These are phyloP conservation scores for Rhinocladiella similis DNA, from an alignment of 2,329 filamentous ascomycete genomes.

Conservation along the genomic window DNA sequence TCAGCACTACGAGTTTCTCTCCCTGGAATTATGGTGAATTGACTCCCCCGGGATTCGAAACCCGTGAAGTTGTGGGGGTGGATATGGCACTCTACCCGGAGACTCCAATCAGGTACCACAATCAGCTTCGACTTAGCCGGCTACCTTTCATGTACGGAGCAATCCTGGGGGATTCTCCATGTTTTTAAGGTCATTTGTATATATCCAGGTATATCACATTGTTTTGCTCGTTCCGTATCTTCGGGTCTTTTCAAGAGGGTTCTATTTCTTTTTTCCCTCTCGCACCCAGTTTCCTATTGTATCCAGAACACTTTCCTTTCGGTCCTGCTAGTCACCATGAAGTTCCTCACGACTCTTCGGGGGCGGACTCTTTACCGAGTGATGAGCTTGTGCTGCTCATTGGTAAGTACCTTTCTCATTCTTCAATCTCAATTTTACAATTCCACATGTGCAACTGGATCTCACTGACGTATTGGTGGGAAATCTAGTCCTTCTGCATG, in stretches of 20 bases:
- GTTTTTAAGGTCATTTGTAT: not conserved
- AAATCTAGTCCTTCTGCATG: constrained; percentile 33
- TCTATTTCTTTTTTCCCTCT: not conserved
- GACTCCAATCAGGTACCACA: constrained; percentile 6
- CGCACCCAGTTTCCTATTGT: too few species aligned
- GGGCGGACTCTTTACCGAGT: constrained; percentile 32
- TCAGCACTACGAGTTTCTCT: too few species aligned
- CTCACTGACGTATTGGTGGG: not conserved
- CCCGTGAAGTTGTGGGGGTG: constrained; percentile 16
- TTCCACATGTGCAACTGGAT: not conserved
- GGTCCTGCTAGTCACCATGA: not conserved
- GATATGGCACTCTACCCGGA: not conserved
- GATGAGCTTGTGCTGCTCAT: constrained; percentile 32
- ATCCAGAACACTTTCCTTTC: too few species aligned
- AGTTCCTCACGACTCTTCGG: constrained; percentile 22
- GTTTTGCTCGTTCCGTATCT: not conserved
- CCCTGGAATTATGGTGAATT: not conserved
- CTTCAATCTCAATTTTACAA: not conserved
- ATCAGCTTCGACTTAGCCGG: not conserved
- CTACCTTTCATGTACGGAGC: not conserved
- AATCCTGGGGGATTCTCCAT: not conserved
- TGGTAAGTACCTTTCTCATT: constrained; percentile 17
- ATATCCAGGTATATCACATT: not conserved
- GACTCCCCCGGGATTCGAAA: constrained; percentile 18
- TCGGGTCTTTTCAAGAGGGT: not conserved